phyloP scores from a whole-genome alignment of 805 yeast genomes.

The Trichomonascus vanleenenianus region DNA sequence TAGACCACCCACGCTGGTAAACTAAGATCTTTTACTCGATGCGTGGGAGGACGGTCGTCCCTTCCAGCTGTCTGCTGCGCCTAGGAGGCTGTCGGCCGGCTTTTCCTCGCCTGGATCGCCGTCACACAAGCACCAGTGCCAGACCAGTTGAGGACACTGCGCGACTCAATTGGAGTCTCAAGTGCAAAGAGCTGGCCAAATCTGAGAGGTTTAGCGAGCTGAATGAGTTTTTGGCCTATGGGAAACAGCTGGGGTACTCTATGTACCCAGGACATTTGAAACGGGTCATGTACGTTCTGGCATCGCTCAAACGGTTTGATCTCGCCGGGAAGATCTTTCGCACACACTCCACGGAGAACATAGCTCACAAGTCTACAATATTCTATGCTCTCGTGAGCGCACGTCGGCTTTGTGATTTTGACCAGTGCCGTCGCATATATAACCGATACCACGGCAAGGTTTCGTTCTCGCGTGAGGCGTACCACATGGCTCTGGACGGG shows the following conservation, averaged over 20 bases:
- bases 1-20: too few relatives aligned
- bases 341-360: slow-evolving; percentile 5
- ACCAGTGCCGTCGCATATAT: slow-evolving; percentile 12
- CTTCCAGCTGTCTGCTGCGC: too few relatives aligned
- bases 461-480: slow-evolving; percentile 5
- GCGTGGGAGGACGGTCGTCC: too few relatives aligned
- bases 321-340: slow-evolving; percentile 9
- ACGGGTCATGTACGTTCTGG: slow-evolving; percentile 6
- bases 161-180: too few relatives aligned
- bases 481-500: slow-evolving; percentile 9
- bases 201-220: slow-evolving; percentile 6
- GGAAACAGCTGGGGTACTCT: not conserved
- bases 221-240: slow-evolving; percentile 1
- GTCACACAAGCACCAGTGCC: too few relatives aligned
- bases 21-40: too few relatives aligned
- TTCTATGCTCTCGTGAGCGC: slow-evolving; percentile 13
- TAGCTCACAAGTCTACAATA: slow-evolving; percentile 8
- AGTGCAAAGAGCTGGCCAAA: not conserved
- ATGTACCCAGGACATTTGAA: slow-evolving; percentile 1
- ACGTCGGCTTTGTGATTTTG: slow-evolving; percentile 4
- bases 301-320: slow-evolving; percentile 5
- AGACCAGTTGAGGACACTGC: too few relatives aligned
- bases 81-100: too few relatives aligned
- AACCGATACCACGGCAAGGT: slow-evolving; percentile 9
- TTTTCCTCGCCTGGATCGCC: too few relatives aligned